phyloP scores from a whole-genome alignment of 2,329 filamentous ascomycete genomes.

The Arthrinium puccinioides region DNA sequence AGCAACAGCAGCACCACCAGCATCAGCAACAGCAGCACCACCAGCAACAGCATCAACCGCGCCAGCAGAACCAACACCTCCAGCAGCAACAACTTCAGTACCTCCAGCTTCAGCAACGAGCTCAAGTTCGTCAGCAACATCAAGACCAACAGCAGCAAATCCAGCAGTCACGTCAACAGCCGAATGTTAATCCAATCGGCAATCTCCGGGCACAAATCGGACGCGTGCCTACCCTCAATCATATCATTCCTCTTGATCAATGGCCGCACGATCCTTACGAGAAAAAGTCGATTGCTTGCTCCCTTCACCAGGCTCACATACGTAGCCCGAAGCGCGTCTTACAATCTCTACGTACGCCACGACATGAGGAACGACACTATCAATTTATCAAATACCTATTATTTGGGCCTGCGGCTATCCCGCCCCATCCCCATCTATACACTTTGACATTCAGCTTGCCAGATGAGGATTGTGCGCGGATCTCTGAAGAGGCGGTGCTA shows the following conservation, averaged over 20 bases:
- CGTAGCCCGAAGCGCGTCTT: conserved; percentile 37
- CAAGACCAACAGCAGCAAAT: conserved; percentile 6
- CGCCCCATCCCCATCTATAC: conserved; percentile 29
- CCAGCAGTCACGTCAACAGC: not conserved
- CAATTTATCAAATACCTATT: conserved; percentile 48
- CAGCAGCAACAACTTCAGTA: conserved; percentile 6
- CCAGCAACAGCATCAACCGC: conserved; percentile 5
- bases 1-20: not conserved
- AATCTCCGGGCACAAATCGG: conserved; percentile 4
- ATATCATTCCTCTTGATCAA: conserved; percentile 18
- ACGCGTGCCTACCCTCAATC: not conserved
- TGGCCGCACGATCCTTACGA: conserved; percentile 35
- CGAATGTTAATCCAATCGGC: too few species aligned
- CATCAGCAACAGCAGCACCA: conserved; percentile 8
- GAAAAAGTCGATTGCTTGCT: conserved; percentile 29
- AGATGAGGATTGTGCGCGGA: conserved; percentile 21
- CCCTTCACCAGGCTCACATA: conserved; percentile 38
- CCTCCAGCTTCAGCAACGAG: conserved; percentile 1
- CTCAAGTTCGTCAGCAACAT: conserved; percentile 6
- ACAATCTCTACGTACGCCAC: conserved; percentile 15
- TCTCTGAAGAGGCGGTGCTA: conserved; percentile 24
- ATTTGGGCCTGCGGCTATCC: conserved; percentile 34
- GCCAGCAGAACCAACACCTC: conserved; percentile 4
- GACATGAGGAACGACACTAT: conserved; percentile 38
- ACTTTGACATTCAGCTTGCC: conserved; percentile 40